Base-by-base conservation (phyloP, 805 yeast genomes). In the Barnettozyma californica region DNA sequence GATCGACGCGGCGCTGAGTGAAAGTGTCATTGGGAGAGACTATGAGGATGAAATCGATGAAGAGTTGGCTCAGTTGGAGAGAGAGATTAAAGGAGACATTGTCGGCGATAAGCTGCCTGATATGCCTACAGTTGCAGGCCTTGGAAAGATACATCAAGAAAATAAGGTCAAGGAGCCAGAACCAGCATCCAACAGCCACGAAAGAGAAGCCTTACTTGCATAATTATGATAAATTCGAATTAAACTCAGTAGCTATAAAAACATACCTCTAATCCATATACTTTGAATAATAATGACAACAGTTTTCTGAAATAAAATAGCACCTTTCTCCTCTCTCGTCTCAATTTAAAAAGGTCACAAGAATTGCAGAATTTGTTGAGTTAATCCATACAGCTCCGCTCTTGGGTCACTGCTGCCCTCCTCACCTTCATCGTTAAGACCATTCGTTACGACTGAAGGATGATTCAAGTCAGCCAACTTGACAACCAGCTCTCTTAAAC, bases 21-120 rank as follows among this genome's bases (percentile, higher is more conserved):
- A 56, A 31, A 63, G 68, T n/a, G 56, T 64, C 5, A 59, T 65
- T 5, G 72, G 69, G 4, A 56, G 57, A 18, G 58, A 66, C 42
- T 57, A 87, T 62, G 95, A 89, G 59, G 97, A 90, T 59, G 99
- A 94, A 68, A 80, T 92, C 64, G 94, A 91, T 59, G 97, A 91
- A 57, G 99, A 94, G 68, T 78, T 94, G 65, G 95, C 88, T 50
- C 86, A 82, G 48, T 73, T 90, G 59, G 89, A 90, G 67, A 90
- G 86, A 66, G 96, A 89, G 68, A 86, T 82, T 14, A 41, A 19
- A n/a, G 37, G 20, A 1, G 23, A 35, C 16, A 14, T 9, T 18
- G 10, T 14, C 23, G 34, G 13, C 7, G 35, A 20, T 11, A 26
- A n/a, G 23, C 37, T 44, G 8, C 48, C 42, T 16, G 45, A 31